Percentiles rank a stretch among this genome's conserved stretches.
phyloP scores from a whole-genome alignment of 2,329 filamentous ascomycete genomes.

The Xylariaceae sp. region DNA sequence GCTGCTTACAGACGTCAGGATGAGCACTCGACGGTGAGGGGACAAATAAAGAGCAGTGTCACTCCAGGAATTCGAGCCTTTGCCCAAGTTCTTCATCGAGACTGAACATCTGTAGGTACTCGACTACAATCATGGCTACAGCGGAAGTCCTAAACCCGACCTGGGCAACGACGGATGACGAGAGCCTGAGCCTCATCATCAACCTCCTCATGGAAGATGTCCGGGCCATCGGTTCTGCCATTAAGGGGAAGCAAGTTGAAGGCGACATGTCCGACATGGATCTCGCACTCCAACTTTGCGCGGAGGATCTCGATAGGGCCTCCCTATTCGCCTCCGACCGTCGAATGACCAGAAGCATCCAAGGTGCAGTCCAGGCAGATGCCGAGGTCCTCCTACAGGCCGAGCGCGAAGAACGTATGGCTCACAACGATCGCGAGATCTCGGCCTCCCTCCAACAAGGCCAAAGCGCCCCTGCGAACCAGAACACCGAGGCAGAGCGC shows the following conservation, averaged over 20 bases:
- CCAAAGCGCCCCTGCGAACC: background rate
- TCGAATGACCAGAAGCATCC: constrained; percentile 16
- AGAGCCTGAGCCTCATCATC: constrained; percentile 5
- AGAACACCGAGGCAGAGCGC: background rate
- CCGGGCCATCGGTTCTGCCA: background rate
- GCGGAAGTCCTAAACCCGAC: background rate
- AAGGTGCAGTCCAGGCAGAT: constrained; percentile 13
- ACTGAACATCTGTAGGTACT: too few relatives aligned
- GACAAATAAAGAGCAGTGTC: too few relatives aligned
- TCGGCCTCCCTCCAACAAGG: constrained; percentile 2
- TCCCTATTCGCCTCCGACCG: constrained; percentile 9
- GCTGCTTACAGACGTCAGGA: too few relatives aligned
- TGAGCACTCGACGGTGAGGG: too few relatives aligned
- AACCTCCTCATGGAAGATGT: constrained; percentile 5
- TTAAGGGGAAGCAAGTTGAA: constrained; percentile 15
- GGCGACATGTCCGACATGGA: constrained; percentile 11
- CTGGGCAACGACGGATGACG: constrained; percentile 5
- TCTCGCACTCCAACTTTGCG: constrained; percentile 11
- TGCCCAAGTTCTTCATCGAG: too few relatives aligned
- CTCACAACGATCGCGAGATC: constrained; percentile 8
- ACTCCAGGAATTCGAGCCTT: too few relatives aligned
- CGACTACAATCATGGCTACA: constrained; percentile 1
- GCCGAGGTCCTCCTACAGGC: constrained; percentile 7
- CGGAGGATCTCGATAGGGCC: constrained; percentile 11
- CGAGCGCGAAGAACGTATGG: constrained; percentile 8